Evolutionary conservation across 345 rosid genomes (phyloP), one percentile per base, ranked within the genome.

Genomic region (Microthlaspi erraticum): DNA sequence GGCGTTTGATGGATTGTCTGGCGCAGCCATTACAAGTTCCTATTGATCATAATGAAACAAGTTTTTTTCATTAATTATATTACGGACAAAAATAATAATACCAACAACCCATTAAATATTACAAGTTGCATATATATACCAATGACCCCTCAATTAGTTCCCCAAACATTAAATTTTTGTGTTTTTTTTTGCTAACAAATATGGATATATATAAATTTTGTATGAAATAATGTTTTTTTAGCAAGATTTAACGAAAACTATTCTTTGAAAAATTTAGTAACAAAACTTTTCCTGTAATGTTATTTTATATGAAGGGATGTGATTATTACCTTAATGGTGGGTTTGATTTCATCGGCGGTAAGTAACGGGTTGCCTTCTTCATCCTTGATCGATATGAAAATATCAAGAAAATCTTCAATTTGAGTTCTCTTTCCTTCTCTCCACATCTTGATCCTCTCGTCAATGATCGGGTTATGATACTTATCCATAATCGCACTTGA

Each of bases 1-100:
- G 10, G 78, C 81, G 71, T 78, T 78, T 55, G 81, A 78, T 46
- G 81, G 81, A 34, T 78, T 78, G 60, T 78, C 81, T 39, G 77
- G 78, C 23, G 78, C 81, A 23, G 81, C 78, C 78, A 78, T 72
- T 31, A 78, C 70, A 32, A 78, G 73, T 19, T 78, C 78, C 77
- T 77, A 50, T 66, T 61, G 6, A 29, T 75, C 48, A 68, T 60
- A 43, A 26, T 44, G 10, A 41, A 12, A 51, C 7, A 48, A 29
- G 6, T 38, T 32, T 59, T 26, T 18, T n/a, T n/a, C n/a, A n/a
- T n/a, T n/a, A n/a, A 48, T 74, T 39, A 41, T n/a, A 10, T 52
- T 34, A 5, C 0, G 7, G 2, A 50, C n/a, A n/a, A n/a, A n/a
- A n/a, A n/a, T n/a, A n/a, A n/a, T 26, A 43, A 32, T 42, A 41